Percentiles rank a stretch among this genome's conserved stretches.
These are phyloP conservation scores for Cinnamomum chago DNA, from an alignment of 164 flowering plant genomes.

Conservation along the genomic window DNA sequence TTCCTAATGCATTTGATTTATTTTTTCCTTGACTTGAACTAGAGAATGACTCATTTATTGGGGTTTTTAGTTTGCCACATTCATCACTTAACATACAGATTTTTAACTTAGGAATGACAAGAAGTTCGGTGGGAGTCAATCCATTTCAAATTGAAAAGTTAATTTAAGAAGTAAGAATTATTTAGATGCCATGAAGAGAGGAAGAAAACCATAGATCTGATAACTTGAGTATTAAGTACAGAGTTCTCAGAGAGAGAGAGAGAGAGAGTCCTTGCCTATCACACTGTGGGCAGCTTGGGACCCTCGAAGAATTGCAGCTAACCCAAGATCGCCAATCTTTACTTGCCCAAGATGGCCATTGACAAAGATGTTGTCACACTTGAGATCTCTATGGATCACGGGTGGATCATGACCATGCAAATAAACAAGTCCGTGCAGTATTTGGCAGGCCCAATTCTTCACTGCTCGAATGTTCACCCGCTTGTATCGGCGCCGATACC, in stretches of 20 bases:
- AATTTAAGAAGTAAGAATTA: too few relatives aligned
- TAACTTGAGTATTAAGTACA: too few relatives aligned
- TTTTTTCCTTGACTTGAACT: too few relatives aligned
- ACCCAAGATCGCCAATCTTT: conserved; percentile 90
- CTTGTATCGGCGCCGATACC: conserved; percentile 64
- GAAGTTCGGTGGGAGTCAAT: too few relatives aligned
- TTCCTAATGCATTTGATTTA: too few relatives aligned
- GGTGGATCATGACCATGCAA: conserved; percentile 85
- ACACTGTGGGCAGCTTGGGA: conserved; percentile 81
- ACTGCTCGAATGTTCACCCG: conserved; percentile 61
- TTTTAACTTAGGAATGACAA: too few relatives aligned
- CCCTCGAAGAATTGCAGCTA: conserved; percentile 73
- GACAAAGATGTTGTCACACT: conserved; percentile 91
- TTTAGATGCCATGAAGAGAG: too few relatives aligned
- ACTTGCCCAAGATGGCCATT: conserved; percentile 94
- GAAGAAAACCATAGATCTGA: too few relatives aligned
- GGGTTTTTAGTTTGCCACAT: too few relatives aligned
- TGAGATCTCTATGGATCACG: conserved; percentile 90
- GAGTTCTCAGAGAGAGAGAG: conserved; percentile 2
- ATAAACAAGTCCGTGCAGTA: conserved; percentile 69
- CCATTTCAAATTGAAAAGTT: too few relatives aligned
- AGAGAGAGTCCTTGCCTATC: conserved; percentile 42
- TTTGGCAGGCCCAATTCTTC: conserved; percentile 88
- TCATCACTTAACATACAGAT: too few relatives aligned
- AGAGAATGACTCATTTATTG: too few relatives aligned